Base-by-base conservation (phyloP, 1,139 yeast species). In the Sugiyamaella castrensis region DNA sequence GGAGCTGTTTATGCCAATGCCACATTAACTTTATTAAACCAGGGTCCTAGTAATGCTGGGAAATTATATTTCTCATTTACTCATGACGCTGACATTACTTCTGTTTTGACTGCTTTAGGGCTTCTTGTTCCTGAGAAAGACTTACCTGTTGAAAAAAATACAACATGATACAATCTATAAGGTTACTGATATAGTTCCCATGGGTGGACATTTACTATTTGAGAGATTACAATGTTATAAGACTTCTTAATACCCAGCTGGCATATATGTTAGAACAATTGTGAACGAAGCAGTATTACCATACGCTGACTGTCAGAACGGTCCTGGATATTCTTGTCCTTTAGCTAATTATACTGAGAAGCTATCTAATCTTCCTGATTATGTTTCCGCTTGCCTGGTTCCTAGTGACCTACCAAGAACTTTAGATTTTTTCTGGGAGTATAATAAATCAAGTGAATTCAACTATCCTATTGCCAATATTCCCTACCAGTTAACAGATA, bases 201-300 rank as follows among this genome's bases (percentile, higher is more conserved):
- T 77, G 76, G 84, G 82, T 31, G 82, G 79, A 8, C 72, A 81
- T 57, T 55, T 79, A 29, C 66, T 72, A 51, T 67, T 79, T 27
- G 85, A 81, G 64, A 75, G 78, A 57, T 72, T 74, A 57, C 62
- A 66, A 41, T 75, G 80, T 58, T 60, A 61, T 11, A 68, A 64
- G 42, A 50, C 56, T 47, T 28, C 30, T n/a, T 34, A 37, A 41
- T 47, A 12, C 39, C 11, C 30, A 19, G 55, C 47, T 8, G 63
- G 56, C 33, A 54, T 72, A 13, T 81, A 67, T 60, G 79, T 80
- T 8, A 72, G 87, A 57, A 71, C 73, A 48, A 67, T 80, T 33
- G 67, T 80, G 43, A 81, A 81, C 60, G 84, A 79, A 57, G 82
- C 84, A 1, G 84, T 82, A 7, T 69, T 76, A 42, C 85, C 86